Evolutionary conservation across 257 asterid species (phyloP).

Genomic region (Ehretia macrophylla): DNA sequence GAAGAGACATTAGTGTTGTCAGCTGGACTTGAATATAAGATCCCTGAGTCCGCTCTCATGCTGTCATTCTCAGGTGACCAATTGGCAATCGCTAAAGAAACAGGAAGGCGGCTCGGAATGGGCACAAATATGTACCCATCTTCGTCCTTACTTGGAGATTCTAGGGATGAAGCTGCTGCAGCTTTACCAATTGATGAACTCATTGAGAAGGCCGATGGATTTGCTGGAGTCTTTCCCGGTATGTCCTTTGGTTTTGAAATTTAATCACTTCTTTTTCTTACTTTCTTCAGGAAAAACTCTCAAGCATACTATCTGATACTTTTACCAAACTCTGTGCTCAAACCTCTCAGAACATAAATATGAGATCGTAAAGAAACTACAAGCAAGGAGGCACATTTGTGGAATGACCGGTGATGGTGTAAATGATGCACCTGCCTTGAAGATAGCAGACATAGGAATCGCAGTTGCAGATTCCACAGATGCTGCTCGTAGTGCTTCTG

Average conservation of each 20-base stretch:
- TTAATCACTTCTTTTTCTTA: too few relatives aligned
- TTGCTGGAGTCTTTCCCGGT: constrained; percentile 56
- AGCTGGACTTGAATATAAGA: too few relatives aligned
- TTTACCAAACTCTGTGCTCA: too few relatives aligned
- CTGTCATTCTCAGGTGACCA: constrained; percentile 33
- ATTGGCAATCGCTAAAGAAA: constrained; percentile 39
- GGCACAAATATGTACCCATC: constrained; percentile 44
- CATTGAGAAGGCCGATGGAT: constrained; percentile 51
- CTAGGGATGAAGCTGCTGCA: constrained; percentile 28
- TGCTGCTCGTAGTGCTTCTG: constrained; percentile 45
- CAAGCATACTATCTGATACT: background rate
- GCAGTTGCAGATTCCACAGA: constrained; percentile 41
- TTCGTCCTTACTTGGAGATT: constrained; percentile 34
- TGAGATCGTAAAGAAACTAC: constrained; percentile 33
- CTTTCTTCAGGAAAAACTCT: background rate
- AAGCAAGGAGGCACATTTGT: constrained; percentile 32
- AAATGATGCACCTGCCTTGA: constrained; percentile 42
- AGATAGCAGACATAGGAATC: constrained; percentile 40
- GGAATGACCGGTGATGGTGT: constrained; percentile 51
- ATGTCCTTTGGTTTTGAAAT: too few relatives aligned
- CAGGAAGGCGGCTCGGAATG: constrained; percentile 41
- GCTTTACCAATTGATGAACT: constrained; percentile 32
- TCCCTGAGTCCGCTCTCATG: too few relatives aligned
- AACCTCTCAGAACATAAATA: constrained; percentile 30
- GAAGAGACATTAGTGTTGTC: too few relatives aligned